Percentiles rank a stretch among this genome's conserved stretches.
phyloP scores from a whole-genome alignment of 2,329 filamentous ascomycete species.

The Phyllosticta ampelicida region DNA sequence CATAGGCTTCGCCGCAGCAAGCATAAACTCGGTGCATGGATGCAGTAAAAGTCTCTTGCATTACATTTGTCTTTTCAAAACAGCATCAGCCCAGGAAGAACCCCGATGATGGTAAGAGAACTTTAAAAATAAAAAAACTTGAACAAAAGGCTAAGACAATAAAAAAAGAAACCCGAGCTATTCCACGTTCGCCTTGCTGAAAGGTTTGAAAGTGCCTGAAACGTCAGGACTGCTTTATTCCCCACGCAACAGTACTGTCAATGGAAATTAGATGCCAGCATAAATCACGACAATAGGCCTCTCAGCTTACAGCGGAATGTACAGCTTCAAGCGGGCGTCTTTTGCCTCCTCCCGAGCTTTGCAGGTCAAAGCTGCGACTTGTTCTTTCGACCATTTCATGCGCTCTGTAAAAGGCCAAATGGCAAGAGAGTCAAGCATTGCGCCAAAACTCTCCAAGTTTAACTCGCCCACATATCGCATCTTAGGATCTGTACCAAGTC shows the following conservation, averaged over 20 bases:
- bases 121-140: no score
- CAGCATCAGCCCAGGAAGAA: not conserved
- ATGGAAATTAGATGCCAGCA: not conserved
- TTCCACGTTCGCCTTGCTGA: not conserved
- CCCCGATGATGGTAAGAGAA: not conserved
- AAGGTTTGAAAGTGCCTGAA: not conserved
- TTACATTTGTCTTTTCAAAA: not conserved
- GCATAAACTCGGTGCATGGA: not conserved
- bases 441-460: conserved; percentile 20
- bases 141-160: no score
- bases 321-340: conserved; percentile 22
- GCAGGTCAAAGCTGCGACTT: conserved; percentile 21
- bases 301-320: conserved; percentile 25
- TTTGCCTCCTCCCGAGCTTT: conserved; percentile 21
- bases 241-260: conserved; percentile 19
- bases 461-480: conserved; percentile 22
- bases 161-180: not conserved
- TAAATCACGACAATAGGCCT: not conserved
- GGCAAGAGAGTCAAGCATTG: conserved; percentile 26
- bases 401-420: conserved; percentile 27
- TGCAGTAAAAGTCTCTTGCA: not conserved
- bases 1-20: not conserved
- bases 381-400: conserved; percentile 21
- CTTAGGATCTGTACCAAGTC: conserved; percentile 18
- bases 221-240: conserved; percentile 17